These are phyloP conservation scores for Dendrobium nobile DNA, from an alignment of 106 monocot genomes.

Conservation along the genomic window DNA sequence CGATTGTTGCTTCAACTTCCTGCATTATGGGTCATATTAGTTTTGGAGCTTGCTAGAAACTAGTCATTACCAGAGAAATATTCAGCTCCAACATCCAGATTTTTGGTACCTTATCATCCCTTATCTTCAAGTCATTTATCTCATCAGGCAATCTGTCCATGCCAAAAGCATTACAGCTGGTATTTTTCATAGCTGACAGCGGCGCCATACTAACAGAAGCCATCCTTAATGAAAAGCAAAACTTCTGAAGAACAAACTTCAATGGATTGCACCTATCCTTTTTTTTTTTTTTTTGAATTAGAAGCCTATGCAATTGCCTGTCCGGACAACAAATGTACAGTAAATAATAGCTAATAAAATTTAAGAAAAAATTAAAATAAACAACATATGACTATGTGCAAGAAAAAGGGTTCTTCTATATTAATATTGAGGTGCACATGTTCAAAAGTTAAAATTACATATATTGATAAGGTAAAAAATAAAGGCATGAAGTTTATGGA, in stretches of 20 bases:
- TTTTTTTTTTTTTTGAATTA: neutral
- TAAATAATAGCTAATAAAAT: neutral
- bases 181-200: slow-evolving; percentile 19
- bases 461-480: no score
- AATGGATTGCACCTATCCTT: neutral
- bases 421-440: neutral
- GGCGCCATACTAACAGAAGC: slow-evolving; percentile 22
- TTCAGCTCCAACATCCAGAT: neutral
- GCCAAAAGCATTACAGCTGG: slow-evolving; percentile 10
- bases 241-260: neutral
- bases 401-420: neutral
- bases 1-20: slow-evolving; percentile 29
- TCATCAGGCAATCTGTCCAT: slow-evolving; percentile 29
- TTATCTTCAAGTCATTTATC: slow-evolving; percentile 30
- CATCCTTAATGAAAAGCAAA: slow-evolving; percentile 6
- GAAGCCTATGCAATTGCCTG: neutral
- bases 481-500: no score
- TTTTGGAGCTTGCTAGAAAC: neutral
- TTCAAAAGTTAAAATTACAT: neutral
- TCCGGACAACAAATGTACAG: neutral
- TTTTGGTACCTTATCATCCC: slow-evolving; percentile 21
- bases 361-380: neutral
- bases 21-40: slow-evolving; percentile 2
- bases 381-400: neutral
- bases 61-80: neutral